These are phyloP conservation scores for Pseudogymnoascus sp. DNA, from an alignment of 2,329 filamentous ascomycete genomes.

Conservation along the genomic window DNA sequence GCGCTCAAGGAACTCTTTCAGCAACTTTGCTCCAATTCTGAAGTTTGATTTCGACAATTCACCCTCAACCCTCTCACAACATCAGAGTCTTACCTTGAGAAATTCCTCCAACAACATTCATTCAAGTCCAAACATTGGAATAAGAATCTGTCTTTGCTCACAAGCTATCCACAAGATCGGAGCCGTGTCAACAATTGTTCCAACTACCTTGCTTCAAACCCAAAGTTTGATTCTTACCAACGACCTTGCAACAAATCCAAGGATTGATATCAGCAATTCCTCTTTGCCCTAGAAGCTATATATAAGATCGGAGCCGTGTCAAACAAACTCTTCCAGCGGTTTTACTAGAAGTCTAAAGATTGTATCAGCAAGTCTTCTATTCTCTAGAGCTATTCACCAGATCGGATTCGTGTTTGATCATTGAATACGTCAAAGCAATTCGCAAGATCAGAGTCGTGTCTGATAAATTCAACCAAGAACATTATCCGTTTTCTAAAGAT, in stretches of 20 bases:
- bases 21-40: not conserved
- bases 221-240: not conserved
- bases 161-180: not conserved
- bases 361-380: not conserved
- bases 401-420: not conserved
- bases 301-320: not conserved
- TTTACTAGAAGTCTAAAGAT: not conserved
- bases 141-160: not conserved
- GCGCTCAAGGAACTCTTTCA: not conserved
- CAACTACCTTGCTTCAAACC: not conserved
- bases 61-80: not conserved
- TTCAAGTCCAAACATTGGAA: not conserved
- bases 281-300: not conserved
- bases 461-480: not conserved
- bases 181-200: not conserved
- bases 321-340: not conserved
- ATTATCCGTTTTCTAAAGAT: not conserved
- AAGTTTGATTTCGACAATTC: not conserved
- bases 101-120: not conserved
- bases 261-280: not conserved
- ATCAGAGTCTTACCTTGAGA: not conserved
- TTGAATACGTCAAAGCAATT: not conserved
- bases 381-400: not conserved
- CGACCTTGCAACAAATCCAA: not conserved
- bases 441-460: not conserved